These are phyloP conservation scores for Schoenoplectus triqueter DNA, from an alignment of 202 grass and related monocot species.

Conservation along the genomic window DNA sequence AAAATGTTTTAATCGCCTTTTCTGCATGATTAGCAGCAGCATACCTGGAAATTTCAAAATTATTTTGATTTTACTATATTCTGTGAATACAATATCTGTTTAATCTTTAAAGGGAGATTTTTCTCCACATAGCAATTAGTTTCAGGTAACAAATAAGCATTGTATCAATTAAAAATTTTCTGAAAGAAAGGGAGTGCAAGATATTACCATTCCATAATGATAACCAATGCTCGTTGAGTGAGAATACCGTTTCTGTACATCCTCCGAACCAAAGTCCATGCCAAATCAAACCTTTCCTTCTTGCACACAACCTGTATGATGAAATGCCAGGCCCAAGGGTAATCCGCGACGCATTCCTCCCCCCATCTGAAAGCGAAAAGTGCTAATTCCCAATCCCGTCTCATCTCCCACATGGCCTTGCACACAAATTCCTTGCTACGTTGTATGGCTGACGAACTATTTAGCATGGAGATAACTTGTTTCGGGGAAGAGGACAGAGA, in stretches of 20 bases:
- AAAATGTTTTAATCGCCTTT: conserved; percentile 86
- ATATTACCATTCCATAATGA: conserved; percentile 74
- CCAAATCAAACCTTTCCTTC: conserved; percentile 66
- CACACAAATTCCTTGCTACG: conserved; percentile 49
- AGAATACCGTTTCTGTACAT: conserved; percentile 60
- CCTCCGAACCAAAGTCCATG: conserved; percentile 59
- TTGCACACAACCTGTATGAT: conserved; percentile 63
- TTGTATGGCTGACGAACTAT: conserved; percentile 33
- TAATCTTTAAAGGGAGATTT: neutral
- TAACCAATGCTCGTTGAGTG: conserved; percentile 65
- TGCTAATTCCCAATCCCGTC: conserved; percentile 58
- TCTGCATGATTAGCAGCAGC: conserved; percentile 75
- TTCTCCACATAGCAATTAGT: conserved; percentile 11
- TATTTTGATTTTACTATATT: neutral
- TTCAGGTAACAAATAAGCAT: neutral
- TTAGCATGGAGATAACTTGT: conserved; percentile 50
- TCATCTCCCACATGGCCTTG: conserved; percentile 73
- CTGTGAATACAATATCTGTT: neutral
- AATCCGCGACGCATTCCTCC: conserved; percentile 44
- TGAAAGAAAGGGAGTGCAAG: conserved; percentile 15
- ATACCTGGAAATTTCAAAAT: conserved; percentile 59
- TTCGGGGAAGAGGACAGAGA: conserved; percentile 51
- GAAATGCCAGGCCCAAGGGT: conserved; percentile 66
- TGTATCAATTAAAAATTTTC: neutral
- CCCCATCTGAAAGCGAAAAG: conserved; percentile 61